A percentile compares a stretch with the other conserved stretches of the same genome.
phyloP scores from a whole-genome alignment of 2,329 filamentous ascomycete species.

The Calonectria montana region DNA sequence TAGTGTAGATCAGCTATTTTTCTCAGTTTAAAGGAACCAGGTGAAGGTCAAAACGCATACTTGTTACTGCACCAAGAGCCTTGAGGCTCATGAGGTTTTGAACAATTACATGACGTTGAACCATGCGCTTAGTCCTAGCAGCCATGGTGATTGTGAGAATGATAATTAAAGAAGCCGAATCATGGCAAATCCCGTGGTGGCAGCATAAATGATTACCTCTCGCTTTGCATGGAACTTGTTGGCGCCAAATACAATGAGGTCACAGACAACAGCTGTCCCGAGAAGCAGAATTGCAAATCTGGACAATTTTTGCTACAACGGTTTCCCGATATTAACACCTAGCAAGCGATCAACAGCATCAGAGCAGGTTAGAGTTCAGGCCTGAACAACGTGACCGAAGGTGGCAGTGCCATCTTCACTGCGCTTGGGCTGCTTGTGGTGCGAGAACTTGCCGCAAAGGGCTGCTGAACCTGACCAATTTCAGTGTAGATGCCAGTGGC shows the following conservation, averaged over 20 bases:
- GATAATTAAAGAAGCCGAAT: constrained; percentile 60
- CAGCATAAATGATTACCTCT: constrained; percentile 70
- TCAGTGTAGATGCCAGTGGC: constrained; percentile 72
- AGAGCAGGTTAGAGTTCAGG: constrained; percentile 53
- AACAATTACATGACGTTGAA: constrained; percentile 64
- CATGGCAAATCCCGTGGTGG: constrained; percentile 60
- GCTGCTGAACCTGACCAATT: constrained; percentile 70
- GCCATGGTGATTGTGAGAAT: constrained; percentile 72
- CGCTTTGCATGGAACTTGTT: constrained; percentile 66
- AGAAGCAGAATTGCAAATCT: constrained; percentile 76
- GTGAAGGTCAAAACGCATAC: constrained; percentile 36
- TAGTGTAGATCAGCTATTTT: constrained; percentile 22
- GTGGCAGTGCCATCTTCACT: constrained; percentile 55
- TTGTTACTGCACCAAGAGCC: constrained; percentile 67
- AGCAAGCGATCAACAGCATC: constrained; percentile 73
- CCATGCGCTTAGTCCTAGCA: constrained; percentile 64
- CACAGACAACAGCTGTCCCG: constrained; percentile 73
- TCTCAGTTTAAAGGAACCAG: constrained; percentile 21
- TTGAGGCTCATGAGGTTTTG: constrained; percentile 64
- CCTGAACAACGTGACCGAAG: constrained; percentile 47
- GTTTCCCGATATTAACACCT: constrained; percentile 76
- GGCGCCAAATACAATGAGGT: constrained; percentile 75
- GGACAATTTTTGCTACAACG: constrained; percentile 75
- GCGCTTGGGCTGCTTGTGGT: constrained; percentile 52
- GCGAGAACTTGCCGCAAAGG: constrained; percentile 52